Percentiles rank a stretch among this genome's conserved stretches.
These are phyloP conservation scores for Ascochyta clinopodiicola DNA, from an alignment of 2,329 filamentous ascomycete genomes.

Conservation along the genomic window DNA sequence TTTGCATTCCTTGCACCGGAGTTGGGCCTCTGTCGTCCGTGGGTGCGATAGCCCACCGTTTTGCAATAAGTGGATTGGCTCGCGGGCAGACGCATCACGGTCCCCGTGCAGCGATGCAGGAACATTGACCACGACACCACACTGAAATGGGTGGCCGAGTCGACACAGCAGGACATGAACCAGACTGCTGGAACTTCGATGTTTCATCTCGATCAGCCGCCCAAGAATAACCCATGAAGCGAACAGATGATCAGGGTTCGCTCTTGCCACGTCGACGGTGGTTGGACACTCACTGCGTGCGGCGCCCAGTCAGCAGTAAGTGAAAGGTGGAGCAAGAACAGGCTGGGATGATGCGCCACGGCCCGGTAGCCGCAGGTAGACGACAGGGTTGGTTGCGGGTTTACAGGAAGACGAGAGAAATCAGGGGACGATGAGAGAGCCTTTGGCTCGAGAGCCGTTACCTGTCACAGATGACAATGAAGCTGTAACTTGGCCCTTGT, in stretches of 20 bases:
- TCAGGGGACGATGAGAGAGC: conserved; percentile 18
- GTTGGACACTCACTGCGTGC: conserved; percentile 34
- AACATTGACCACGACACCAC: conserved; percentile 50
- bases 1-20: conserved; percentile 50
- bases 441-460: conserved; percentile 37
- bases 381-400: conserved; percentile 33
- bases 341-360: conserved; percentile 40
- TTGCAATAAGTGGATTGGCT: conserved; percentile 39
- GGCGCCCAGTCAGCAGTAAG: conserved; percentile 38
- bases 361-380: conserved; percentile 41
- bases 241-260: conserved; percentile 48
- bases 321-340: conserved; percentile 29
- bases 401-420: conserved; percentile 23
- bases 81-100: conserved; percentile 39
- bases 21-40: conserved; percentile 33
- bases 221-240: conserved; percentile 47
- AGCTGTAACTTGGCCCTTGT: conserved; percentile 23
- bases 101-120: conserved; percentile 51
- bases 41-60: conserved; percentile 30
- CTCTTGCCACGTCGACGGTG: conserved; percentile 29
- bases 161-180: conserved; percentile 46
- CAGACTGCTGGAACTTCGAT: conserved; percentile 41
- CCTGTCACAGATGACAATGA: conserved; percentile 42
- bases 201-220: conserved; percentile 49
- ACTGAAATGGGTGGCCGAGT: conserved; percentile 42